These are phyloP conservation scores for Amesomyces nigricolor DNA, from an alignment of 2,329 filamentous ascomycete genomes.

Conservation along the genomic window DNA sequence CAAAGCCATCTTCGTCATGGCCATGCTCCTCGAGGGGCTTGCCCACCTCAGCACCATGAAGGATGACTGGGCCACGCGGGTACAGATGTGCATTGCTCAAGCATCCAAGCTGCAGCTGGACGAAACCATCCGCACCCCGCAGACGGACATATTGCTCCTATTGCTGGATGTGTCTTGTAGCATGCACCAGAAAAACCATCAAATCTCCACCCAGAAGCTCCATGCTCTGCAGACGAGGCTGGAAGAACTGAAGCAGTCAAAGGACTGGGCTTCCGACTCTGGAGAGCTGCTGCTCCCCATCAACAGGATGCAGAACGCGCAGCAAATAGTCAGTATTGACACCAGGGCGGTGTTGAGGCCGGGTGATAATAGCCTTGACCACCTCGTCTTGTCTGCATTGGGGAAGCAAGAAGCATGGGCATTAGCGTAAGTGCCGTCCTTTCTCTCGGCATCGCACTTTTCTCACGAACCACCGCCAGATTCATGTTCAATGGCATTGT, in stretches of 20 bases:
- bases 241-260: conserved; percentile 46
- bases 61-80: conserved; percentile 61
- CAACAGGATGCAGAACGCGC: conserved; percentile 43
- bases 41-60: conserved; percentile 60
- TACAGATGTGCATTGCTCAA: conserved; percentile 68
- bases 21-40: conserved; percentile 63
- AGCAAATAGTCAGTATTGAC: conserved; percentile 50
- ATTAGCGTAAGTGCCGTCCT: conserved; percentile 42
- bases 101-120: conserved; percentile 67
- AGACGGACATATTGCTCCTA: conserved; percentile 60
- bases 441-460: background rate
- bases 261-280: conserved; percentile 42
- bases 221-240: conserved; percentile 55
- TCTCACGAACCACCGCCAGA: conserved; percentile 30
- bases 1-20: conserved; percentile 58
- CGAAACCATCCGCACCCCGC: conserved; percentile 55
- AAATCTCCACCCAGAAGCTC: conserved; percentile 55
- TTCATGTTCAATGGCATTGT: conserved; percentile 52
- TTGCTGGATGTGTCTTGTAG: conserved; percentile 66
- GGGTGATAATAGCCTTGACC: conserved; percentile 46
- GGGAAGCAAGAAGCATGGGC: conserved; percentile 54
- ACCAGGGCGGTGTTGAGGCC: conserved; percentile 49
- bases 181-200: conserved; percentile 56
- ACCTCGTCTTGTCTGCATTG: conserved; percentile 55
- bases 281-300: conserved; percentile 52